Conservation (phyloP, 768 basidiomycete species). For the Heimioporus sp. region DNA sequence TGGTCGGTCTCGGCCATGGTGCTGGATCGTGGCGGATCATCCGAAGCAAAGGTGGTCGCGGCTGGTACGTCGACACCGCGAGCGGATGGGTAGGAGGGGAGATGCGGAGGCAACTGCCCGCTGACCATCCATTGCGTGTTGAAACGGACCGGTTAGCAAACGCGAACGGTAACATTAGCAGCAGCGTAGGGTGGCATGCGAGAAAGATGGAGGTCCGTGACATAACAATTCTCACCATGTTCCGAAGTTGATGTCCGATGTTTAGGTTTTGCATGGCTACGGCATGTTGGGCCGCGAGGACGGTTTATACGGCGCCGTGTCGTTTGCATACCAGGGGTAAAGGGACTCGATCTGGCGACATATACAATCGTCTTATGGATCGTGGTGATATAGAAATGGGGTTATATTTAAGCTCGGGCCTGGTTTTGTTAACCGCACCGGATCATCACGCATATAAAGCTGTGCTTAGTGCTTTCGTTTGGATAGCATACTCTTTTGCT, state of each 20-base stretch:
- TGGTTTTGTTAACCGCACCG: not conserved
- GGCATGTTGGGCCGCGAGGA: constrained; percentile 93
- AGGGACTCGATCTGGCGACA: not conserved
- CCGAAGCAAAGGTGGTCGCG: constrained; percentile 88
- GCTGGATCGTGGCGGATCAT: constrained; percentile 86
- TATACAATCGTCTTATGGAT: not conserved
- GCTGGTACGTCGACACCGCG: constrained; percentile 92
- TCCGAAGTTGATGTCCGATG: not conserved
- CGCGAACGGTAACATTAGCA: constrained; percentile 87
- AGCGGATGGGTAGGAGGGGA: constrained; percentile 69
- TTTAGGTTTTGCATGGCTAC: constrained; percentile 77
- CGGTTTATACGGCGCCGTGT: constrained; percentile 90
- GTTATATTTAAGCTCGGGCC: not conserved
- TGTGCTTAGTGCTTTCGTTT: not conserved
- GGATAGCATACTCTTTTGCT: not conserved
- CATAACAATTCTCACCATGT: not conserved
- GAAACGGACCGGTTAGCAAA: constrained; percentile 73
- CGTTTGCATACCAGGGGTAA: constrained; percentile 90
- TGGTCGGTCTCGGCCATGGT: constrained; percentile 72
- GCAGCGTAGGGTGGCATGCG: constrained; percentile 92
- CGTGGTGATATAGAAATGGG: not conserved
- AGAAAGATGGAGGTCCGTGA: constrained; percentile 92
- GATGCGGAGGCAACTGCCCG: constrained; percentile 56
- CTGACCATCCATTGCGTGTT: constrained; percentile 62
- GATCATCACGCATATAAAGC: not conserved